Evolutionary conservation across 208 protist species (phyloP).

Genomic region (Histomonas meleagridis): DNA sequence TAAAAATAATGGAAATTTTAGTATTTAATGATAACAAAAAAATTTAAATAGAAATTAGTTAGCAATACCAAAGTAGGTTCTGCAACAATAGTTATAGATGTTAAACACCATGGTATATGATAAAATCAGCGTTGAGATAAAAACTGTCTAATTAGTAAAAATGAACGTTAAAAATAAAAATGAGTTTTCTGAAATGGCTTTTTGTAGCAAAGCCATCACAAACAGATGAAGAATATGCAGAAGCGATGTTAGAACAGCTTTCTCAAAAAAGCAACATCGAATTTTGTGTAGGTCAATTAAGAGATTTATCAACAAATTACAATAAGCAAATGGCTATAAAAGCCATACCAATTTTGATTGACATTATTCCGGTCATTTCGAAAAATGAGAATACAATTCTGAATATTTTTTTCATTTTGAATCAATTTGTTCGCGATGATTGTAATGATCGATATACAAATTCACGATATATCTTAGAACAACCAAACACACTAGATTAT

Average conservation of each 20-base stretch:
- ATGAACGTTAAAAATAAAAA: too few species aligned
- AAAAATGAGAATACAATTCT: not conserved
- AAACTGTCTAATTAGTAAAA: too few species aligned
- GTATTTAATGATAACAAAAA: too few species aligned
- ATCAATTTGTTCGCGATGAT: not conserved
- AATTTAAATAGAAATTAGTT: too few species aligned
- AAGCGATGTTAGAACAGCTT: not conserved
- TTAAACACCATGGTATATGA: too few species aligned
- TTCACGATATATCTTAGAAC: not conserved
- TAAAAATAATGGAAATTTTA: too few species aligned
- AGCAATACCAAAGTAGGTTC: too few species aligned
- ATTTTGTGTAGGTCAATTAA: not conserved
- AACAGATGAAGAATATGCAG: not conserved
- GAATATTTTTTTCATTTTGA: not conserved
- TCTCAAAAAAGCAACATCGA: not conserved
- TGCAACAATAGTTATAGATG: too few species aligned
- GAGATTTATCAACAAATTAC: not conserved
- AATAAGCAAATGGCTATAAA: not conserved
- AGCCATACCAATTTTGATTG: not conserved
- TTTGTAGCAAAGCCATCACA: not conserved
- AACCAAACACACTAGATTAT: not conserved
- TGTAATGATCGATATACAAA: not conserved
- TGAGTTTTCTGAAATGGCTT: not conserved
- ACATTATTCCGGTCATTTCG: not conserved
- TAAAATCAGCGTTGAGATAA: too few species aligned